Base-by-base conservation (phyloP, 2,329 filamentous ascomycete genomes). In the Trichoderma pleuroti region DNA sequence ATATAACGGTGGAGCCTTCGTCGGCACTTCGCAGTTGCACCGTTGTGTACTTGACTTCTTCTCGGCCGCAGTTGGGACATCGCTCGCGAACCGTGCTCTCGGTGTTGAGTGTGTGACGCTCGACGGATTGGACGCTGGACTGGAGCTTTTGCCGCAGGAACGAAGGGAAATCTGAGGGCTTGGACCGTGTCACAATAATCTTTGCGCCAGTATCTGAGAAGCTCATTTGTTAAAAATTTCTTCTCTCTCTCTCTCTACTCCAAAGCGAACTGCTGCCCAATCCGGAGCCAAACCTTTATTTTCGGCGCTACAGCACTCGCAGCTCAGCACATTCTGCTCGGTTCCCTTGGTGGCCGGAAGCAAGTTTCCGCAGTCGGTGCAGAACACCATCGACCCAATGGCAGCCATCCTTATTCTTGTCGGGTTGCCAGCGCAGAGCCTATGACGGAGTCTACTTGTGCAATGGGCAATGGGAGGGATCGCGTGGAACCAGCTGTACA, bases 1-100 rank as follows among this genome's bases (percentile, higher is more conserved):
- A 97, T 78, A 98, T 97, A 68, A 97, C 89, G 0, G 95, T 98
- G 74, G 91, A 93, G 72, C 96, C 96, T 88, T 98, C 95, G 80
- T 99, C 96, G 68, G 95, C 96, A 84, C 94, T 91, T 76, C 95
- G 91, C 76, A 97, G 84, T 80, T 99, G 96, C 72, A 93, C 89
- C 3, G 92, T 92, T 63, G 93, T 92, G 80, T 91, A 98, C 76
- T 90, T 92, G 81, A 98, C 93, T 78, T 97, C 91, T 67, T 90
- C 90, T 67, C 90, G 86, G 18, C 91, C 93, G 80, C 96, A 98
- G 77, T 93, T 90, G 59, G 91, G 88, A 79, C 96, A 98, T 57
- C 86, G 89, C 79, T 91, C 86, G 72, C 87, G 83, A 75, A 87
- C 92, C 56, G 79, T 85, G 64, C 90, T 92, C 78, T 92, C 92